phyloP scores from a whole-genome alignment of 495 filamentous ascomycete genomes.

The Penicillium pulvis region DNA sequence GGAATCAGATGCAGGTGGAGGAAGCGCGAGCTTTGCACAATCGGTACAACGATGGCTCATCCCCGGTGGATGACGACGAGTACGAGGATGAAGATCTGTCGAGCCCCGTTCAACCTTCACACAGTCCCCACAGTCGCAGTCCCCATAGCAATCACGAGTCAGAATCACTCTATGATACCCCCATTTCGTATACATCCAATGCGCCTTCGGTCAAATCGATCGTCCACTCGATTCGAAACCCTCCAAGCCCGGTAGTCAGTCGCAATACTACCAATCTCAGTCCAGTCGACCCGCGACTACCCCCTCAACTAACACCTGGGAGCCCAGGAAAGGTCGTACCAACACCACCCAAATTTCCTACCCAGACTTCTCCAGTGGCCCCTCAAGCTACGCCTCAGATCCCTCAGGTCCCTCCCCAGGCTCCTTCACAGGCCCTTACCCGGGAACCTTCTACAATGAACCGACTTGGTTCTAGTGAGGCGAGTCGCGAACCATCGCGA shows the following conservation, averaged over 20 bases:
- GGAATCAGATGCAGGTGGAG: slow-evolving; percentile 71
- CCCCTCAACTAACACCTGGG: slow-evolving; percentile 26
- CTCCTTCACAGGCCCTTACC: slow-evolving; percentile 8
- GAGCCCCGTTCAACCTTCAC: slow-evolving; percentile 15
- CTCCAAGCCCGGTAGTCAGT: slow-evolving; percentile 19
- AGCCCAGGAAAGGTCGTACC: slow-evolving; percentile 21
- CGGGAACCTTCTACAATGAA: slow-evolving; percentile 9
- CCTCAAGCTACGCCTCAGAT: neutral
- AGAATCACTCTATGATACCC: slow-evolving; percentile 31
- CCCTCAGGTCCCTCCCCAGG: slow-evolving; percentile 5
- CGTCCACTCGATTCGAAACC: slow-evolving; percentile 29
- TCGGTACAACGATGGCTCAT: slow-evolving; percentile 30
- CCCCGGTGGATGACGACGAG: slow-evolving; percentile 31
- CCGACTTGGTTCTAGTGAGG: slow-evolving; percentile 18
- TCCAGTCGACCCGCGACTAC: slow-evolving; percentile 27
- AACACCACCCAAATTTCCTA: slow-evolving; percentile 9
- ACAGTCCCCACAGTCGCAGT: slow-evolving; percentile 31
- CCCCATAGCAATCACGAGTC: slow-evolving; percentile 1
- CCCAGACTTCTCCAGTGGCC: slow-evolving; percentile 1
- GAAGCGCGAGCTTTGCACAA: slow-evolving; percentile 70
- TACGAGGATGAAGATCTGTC: slow-evolving; percentile 13
- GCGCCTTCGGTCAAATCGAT: slow-evolving; percentile 32
- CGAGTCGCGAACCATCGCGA: slow-evolving; percentile 26
- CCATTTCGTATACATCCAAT: slow-evolving; percentile 26
- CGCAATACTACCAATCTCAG: slow-evolving; percentile 22